Conservation (phyloP, 352 stramenopile genomes). For the Globisporangium irregulare region DNA sequence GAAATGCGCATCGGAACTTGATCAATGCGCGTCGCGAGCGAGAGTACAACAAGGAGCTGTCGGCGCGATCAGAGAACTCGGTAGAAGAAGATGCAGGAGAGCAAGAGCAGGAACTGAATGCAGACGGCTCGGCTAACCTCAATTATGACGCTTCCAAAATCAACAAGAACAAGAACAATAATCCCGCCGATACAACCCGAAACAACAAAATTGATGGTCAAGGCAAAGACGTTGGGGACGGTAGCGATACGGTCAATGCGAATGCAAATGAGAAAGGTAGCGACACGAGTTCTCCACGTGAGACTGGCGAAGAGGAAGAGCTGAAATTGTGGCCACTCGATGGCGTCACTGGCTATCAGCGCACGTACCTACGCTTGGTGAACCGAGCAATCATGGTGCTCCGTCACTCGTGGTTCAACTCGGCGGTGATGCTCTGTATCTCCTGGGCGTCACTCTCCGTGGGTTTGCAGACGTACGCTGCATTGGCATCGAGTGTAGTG, state of each 20-base stretch:
- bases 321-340: conserved; percentile 33
- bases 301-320: conserved; percentile 22
- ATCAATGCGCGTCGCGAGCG: conserved; percentile 16
- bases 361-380: conserved; percentile 30
- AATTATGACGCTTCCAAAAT: neutral
- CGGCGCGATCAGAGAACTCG: conserved; percentile 6
- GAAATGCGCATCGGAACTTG: conserved; percentile 23
- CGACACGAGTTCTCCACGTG: neutral
- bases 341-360: conserved; percentile 28
- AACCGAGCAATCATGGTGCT: conserved; percentile 49
- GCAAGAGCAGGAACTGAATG: conserved; percentile 18
- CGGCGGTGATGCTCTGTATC: conserved; percentile 69
- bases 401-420: conserved; percentile 59
- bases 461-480: conserved; percentile 73
- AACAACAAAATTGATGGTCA: neutral
- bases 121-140: neutral
- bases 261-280: neutral
- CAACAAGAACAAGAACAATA: conserved; percentile 2
- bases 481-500: conserved; percentile 33
- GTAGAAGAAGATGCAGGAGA: conserved; percentile 20
- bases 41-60: conserved; percentile 14
- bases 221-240: neutral
- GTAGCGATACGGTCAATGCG: neutral
- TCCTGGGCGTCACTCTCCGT: conserved; percentile 80
- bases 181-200: neutral